A percentile compares a stretch with the other conserved stretches of the same genome.
Conservation (phyloP, 2,329 filamentous ascomycete species). For the Hymenoscyphus albidus region DNA sequence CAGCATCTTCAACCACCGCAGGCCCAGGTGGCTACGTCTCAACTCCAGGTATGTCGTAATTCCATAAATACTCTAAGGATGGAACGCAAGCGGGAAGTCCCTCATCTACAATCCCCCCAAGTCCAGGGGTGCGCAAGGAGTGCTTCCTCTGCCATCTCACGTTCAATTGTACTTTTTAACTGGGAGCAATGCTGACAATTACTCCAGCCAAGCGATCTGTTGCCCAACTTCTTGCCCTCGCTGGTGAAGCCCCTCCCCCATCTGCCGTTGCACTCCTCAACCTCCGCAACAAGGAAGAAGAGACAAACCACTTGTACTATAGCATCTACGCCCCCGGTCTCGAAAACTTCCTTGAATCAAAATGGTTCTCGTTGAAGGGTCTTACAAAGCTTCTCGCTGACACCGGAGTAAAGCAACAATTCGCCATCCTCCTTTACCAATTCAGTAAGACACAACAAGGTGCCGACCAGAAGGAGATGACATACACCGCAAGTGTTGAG, state of each 20-base stretch:
- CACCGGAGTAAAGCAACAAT: conserved; percentile 58
- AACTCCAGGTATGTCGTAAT: conserved; percentile 32
- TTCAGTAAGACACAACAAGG: conserved; percentile 47
- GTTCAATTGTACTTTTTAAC: conserved; percentile 30
- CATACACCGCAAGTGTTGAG: conserved; percentile 52
- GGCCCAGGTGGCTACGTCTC: conserved; percentile 15
- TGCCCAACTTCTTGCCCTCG: conserved; percentile 63
- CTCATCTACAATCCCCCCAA: conserved; percentile 37
- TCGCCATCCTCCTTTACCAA: conserved; percentile 60
- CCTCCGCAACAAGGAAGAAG: conserved; percentile 50
- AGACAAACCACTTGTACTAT: conserved; percentile 68
- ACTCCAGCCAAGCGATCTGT: conserved; percentile 62
- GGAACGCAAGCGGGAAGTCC: conserved; percentile 35
- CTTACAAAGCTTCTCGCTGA: conserved; percentile 46
- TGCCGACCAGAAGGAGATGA: conserved; percentile 47
- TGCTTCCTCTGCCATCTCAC: conserved; percentile 38
- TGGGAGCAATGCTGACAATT: conserved; percentile 43
- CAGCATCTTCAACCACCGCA: conserved; percentile 34
- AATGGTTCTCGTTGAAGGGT: conserved; percentile 66
- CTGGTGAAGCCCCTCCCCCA: conserved; percentile 56
- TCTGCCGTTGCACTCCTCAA: conserved; percentile 46
- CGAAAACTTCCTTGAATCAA: conserved; percentile 74
- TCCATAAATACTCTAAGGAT: conserved; percentile 28
- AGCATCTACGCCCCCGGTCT: conserved; percentile 73
- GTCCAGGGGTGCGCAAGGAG: conserved; percentile 49